These are phyloP conservation scores for Claviceps sp. DNA, from an alignment of 2,329 filamentous ascomycete genomes.

Conservation along the genomic window DNA sequence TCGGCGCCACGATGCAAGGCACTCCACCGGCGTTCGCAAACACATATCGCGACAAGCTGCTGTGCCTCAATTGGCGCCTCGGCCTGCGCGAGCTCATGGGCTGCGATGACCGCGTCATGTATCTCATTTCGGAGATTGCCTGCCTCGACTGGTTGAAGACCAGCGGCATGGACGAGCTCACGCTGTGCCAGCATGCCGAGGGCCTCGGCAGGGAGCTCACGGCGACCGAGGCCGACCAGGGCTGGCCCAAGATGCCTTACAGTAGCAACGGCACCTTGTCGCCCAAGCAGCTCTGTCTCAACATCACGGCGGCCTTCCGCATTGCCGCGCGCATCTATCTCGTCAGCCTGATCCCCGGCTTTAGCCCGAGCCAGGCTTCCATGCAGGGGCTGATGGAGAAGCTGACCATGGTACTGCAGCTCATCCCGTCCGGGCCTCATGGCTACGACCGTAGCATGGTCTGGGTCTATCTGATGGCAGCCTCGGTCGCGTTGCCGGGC, in stretches of 20 bases:
- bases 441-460: slow-evolving; percentile 85
- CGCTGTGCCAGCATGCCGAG: slow-evolving; percentile 78
- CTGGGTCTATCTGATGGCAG: slow-evolving; percentile 86
- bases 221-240: slow-evolving; percentile 56
- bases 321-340: slow-evolving; percentile 89
- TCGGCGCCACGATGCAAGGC: slow-evolving; percentile 85
- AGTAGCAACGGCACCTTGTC: slow-evolving; percentile 62
- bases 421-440: slow-evolving; percentile 65
- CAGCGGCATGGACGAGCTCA: slow-evolving; percentile 71
- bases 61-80: slow-evolving; percentile 50
- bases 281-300: slow-evolving; percentile 71
- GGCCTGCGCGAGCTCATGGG: slow-evolving; percentile 92
- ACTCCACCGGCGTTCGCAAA: slow-evolving; percentile 79
- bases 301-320: slow-evolving; percentile 84
- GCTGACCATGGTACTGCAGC: slow-evolving; percentile 62
- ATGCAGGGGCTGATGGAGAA: slow-evolving; percentile 67
- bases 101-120: slow-evolving; percentile 95
- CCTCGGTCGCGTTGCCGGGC: slow-evolving; percentile 58
- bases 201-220: slow-evolving; percentile 80
- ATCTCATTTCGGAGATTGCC: slow-evolving; percentile 91
- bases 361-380: slow-evolving; percentile 60
- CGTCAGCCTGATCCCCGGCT: slow-evolving; percentile 87
- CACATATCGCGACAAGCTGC: slow-evolving; percentile 89
- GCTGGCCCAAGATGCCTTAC: slow-evolving; percentile 45
- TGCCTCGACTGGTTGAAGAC: slow-evolving; percentile 83